Evolutionary conservation across 1,139 yeast genomes (phyloP), one percentile per base, ranked within the genome.

Genomic region (Yamadazyma pseudoaaseri): DNA sequence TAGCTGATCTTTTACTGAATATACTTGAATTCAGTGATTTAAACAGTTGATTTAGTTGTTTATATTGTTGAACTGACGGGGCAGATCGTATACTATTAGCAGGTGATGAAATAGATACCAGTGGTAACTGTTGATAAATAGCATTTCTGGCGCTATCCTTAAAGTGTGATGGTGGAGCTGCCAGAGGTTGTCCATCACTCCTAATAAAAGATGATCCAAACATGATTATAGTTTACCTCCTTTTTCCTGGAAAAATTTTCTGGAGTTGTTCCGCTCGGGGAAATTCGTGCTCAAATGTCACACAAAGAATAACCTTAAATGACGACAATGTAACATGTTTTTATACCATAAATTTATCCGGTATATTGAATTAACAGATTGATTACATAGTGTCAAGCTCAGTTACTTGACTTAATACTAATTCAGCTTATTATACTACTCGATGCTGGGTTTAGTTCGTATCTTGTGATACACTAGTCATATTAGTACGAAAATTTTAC

Each of bases 81-180:
- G 53, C 51, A 12, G 53, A 49, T 43, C 53, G 51, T 37, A 50
- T 44, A 18, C 46, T 33, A 7, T 34, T 32, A 5, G 41, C 39
- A 29, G 39, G 21, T 20, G 45, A 32, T 43, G 35, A 23, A 3
- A 32, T 9, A 3, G 27, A 50, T 8, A 51, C 48, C 31, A 56
- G 59, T 5, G 70, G 71, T 27, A 70, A 56, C 43, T 68, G 73
- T 42, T 63, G 71, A 44, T 66, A 70, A 43, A 70, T 68, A 43
- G 72, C 73, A 46, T 57, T 65, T 53, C 76, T 60, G 29, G 76
- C 76, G 33, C 58, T 56, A 33, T 70, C 75, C 37, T 64, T 64
- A 50, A 70, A 69, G 26, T 65, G 69, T 8, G 65, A 48, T 7
- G 76, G 75, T 9, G 51, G 41, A n/a, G 72, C 56, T 31, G 61